phyloP scores from a whole-genome alignment of 1,284 basidiomycete genomes.

The Sporisorium scitamineum region DNA sequence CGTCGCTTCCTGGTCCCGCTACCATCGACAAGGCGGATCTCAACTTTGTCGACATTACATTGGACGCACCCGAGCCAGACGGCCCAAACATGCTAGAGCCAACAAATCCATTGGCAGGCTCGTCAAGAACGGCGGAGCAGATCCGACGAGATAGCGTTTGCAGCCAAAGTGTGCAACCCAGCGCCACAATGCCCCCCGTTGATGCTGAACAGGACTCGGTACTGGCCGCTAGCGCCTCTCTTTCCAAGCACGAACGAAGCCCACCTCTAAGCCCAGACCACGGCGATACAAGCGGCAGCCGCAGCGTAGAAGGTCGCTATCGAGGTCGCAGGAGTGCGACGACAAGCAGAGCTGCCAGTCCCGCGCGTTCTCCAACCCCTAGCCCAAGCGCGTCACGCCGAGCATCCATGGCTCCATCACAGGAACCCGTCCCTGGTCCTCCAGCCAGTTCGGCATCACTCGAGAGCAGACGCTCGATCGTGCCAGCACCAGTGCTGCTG shows the following conservation, averaged over 20 bases:
- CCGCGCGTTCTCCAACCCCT: conserved; percentile 11
- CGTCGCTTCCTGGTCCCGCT: not conserved
- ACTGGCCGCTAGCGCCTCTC: not conserved
- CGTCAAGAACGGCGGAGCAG: conserved; percentile 36
- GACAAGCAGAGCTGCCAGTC: conserved; percentile 38
- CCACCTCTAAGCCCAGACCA: conserved; percentile 22
- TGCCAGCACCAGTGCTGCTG: conserved; percentile 23
- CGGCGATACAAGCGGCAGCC: not conserved
- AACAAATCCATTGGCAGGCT: conserved; percentile 17
- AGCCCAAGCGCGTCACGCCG: conserved; percentile 21
- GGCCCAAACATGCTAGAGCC: conserved; percentile 2
- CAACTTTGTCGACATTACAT: conserved; percentile 49
- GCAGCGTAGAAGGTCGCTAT: conserved; percentile 39
- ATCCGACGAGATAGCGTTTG: conserved; percentile 42
- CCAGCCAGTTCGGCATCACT: not conserved
- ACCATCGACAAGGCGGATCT: conserved; percentile 34
- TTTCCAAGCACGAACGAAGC: conserved; percentile 4
- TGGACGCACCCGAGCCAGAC: conserved; percentile 18
- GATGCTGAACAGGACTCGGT: not conserved
- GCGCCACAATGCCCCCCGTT: not conserved
- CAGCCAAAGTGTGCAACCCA: conserved; percentile 12
- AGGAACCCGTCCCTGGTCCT: not conserved
- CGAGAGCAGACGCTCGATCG: not conserved
- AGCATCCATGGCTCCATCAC: conserved; percentile 5
- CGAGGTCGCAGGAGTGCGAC: conserved; percentile 31